Percentiles rank a stretch among this genome's conserved stretches.
phyloP scores from a whole-genome alignment of 2,329 filamentous ascomycete genomes.

The Clarireedia monteithiana region DNA sequence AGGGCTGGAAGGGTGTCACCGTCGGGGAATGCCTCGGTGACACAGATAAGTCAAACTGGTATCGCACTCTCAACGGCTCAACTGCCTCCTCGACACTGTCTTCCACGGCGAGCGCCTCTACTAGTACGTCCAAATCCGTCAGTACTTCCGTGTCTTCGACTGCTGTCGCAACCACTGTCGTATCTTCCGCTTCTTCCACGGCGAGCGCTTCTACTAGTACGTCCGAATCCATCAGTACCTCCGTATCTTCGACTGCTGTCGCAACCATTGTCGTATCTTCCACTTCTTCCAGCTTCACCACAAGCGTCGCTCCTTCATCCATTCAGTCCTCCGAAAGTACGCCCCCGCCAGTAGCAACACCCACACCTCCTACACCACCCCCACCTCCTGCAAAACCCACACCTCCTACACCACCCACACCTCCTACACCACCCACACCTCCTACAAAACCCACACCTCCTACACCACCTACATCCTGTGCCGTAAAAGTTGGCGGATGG shows the following conservation, averaged over 20 bases:
- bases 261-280: background rate
- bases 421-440: background rate
- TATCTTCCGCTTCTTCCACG: background rate
- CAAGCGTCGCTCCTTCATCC: background rate
- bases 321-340: background rate
- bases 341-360: background rate
- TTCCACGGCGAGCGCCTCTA: background rate
- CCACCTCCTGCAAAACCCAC: background rate
- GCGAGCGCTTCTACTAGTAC: background rate
- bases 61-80: conserved; percentile 20
- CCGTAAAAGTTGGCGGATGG: background rate
- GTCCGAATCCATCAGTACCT: background rate
- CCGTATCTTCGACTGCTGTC: background rate
- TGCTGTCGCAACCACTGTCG: background rate
- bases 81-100: background rate
- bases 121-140: background rate
- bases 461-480: background rate
- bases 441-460: background rate
- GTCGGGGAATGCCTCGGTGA: conserved; percentile 40
- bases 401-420: background rate
- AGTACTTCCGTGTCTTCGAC: background rate
- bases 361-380: background rate
- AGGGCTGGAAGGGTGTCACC: conserved; percentile 34
- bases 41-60: conserved; percentile 34
- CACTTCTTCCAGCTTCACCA: background rate